phyloP scores from a whole-genome alignment of 2,329 filamentous ascomycete species.

The Sarocladium oryzae region DNA sequence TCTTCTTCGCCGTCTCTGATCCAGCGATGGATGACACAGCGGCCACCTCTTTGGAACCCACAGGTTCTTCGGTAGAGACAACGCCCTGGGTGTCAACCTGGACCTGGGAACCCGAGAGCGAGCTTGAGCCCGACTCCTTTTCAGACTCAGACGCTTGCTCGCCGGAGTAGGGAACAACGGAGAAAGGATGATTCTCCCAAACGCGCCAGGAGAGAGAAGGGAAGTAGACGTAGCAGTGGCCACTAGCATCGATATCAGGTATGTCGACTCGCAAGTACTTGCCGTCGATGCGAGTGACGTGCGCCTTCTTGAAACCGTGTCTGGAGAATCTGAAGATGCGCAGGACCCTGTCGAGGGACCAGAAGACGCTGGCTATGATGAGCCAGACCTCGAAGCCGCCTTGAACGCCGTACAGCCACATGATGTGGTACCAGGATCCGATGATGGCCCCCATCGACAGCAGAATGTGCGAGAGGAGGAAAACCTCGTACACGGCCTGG shows the following conservation, averaged over 20 bases:
- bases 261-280: slow-evolving; percentile 21
- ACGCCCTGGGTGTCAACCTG: background rate
- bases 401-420: slow-evolving; percentile 25
- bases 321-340: slow-evolving; percentile 13
- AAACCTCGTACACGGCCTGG: slow-evolving; percentile 32
- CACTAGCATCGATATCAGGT: slow-evolving; percentile 15
- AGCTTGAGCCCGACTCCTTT: background rate
- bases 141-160: background rate
- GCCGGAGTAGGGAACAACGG: slow-evolving; percentile 12
- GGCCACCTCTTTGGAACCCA: background rate
- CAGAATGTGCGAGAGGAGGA: slow-evolving; percentile 35
- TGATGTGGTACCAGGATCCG: slow-evolving; percentile 36
- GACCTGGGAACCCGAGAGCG: no score
- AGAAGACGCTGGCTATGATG: slow-evolving; percentile 18
- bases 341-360: slow-evolving; percentile 19
- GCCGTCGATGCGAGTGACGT: slow-evolving; percentile 17
- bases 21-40: background rate
- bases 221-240: slow-evolving; percentile 23
- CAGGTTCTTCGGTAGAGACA: background rate
- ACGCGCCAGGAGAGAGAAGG: slow-evolving; percentile 19
- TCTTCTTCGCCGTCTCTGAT: background rate
- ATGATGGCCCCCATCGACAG: slow-evolving; percentile 32
- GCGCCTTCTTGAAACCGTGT: slow-evolving; percentile 16
- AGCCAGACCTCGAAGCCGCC: slow-evolving; percentile 36
- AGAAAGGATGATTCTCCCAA: slow-evolving; percentile 27